Conservation (phyloP, 2,329 filamentous ascomycete species). For the Penicillium corylophilum region DNA sequence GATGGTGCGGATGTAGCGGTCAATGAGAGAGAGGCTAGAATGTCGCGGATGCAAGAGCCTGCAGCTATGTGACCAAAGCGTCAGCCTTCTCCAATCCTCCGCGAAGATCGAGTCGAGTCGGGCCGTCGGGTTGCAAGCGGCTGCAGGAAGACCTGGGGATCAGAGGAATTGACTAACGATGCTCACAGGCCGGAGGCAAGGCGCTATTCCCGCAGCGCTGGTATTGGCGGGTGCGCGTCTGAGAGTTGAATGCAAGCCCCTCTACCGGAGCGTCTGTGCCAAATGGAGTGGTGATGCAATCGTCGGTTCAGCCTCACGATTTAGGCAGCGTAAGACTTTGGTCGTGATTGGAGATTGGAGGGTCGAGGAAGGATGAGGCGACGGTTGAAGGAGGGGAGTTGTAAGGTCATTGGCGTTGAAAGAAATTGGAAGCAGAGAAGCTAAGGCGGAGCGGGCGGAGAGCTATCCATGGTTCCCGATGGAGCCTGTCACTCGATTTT, state of each 20-base stretch:
- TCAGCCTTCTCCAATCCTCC: conserved; percentile 4
- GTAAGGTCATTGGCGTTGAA: conserved; percentile 1
- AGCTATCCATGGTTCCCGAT: conserved; percentile 30
- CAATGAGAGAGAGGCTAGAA: conserved; percentile 8
- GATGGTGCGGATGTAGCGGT: conserved; percentile 3
- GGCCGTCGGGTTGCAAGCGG: conserved; percentile 22
- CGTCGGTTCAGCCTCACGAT: conserved; percentile 39
- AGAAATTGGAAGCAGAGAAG: conserved; percentile 9
- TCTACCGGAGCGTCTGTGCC: conserved; percentile 9
- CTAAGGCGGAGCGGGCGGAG: conserved; percentile 22
- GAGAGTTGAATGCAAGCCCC: conserved; percentile 13
- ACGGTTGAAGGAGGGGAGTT: conserved; percentile 1
- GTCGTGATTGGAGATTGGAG: conserved; percentile 8
- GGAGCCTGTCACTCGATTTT: conserved; percentile 19
- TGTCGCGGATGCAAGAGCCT: conserved; percentile 19
- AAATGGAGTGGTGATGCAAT: conserved; percentile 13
- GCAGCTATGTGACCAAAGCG: conserved; percentile 17
- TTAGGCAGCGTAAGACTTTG: conserved; percentile 34
- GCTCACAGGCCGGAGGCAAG: conserved; percentile 20
- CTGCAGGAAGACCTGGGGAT: conserved; percentile 16
- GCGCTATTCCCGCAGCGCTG: conserved; percentile 9
- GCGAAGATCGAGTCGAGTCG: conserved; percentile 14
- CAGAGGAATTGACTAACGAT: conserved; percentile 7
- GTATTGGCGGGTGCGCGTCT: conserved; percentile 13
- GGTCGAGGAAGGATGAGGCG: background rate